Conservation (phyloP, 768 basidiomycete species). For the Suillus hirtellus region DNA sequence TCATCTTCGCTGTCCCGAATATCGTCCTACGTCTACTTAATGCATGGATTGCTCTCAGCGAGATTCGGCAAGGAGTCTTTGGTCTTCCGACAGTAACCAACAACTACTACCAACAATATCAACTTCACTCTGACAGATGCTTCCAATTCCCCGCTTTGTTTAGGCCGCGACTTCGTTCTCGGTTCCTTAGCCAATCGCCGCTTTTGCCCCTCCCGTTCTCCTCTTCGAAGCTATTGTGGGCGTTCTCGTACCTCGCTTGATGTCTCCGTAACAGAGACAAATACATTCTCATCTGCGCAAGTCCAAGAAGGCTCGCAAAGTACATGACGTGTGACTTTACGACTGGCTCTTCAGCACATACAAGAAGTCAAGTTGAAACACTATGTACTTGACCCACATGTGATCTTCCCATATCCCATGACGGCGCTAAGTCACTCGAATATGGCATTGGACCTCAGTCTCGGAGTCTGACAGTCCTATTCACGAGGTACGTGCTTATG, state of each 20-base stretch:
- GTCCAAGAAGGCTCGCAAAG: neutral
- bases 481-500: neutral
- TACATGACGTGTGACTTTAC: neutral
- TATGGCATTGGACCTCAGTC: neutral
- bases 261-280: neutral
- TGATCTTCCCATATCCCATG: neutral
- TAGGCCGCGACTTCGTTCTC: neutral
- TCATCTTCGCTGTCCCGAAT: neutral
- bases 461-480: neutral
- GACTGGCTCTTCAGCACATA: neutral
- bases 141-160: conserved; percentile 12
- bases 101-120: neutral
- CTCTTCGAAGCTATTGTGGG: conserved; percentile 14
- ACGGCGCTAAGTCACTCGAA: neutral
- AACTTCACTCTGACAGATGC: conserved; percentile 10
- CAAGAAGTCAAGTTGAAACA: neutral
- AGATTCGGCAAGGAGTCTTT: neutral
- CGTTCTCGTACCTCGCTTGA: neutral
- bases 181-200: conserved; percentile 8
- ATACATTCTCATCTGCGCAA: neutral
- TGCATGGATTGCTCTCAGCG: neutral
- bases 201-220: conserved; percentile 12
- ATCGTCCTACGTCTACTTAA: neutral
- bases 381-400: neutral
- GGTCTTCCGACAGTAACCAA: conserved; percentile 7